phyloP scores from a whole-genome alignment of 1,284 basidiomycete species.

The Ustilago hordei region DNA sequence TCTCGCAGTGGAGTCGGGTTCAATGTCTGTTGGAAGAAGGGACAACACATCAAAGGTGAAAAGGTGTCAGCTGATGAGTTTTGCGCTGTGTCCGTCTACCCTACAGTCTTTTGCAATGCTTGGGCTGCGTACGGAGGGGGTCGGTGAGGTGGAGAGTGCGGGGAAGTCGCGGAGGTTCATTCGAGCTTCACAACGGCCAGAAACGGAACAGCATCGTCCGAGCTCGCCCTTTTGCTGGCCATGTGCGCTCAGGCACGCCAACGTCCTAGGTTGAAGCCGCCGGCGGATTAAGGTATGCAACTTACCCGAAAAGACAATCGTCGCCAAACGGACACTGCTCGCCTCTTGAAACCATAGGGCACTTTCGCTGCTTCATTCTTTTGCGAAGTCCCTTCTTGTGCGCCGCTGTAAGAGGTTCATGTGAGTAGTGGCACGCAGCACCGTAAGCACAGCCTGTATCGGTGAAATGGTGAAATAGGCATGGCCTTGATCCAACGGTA shows the following conservation, averaged over 20 bases:
- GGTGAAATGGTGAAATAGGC: slow-evolving; percentile 36
- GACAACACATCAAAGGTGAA: background rate
- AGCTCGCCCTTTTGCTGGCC: background rate
- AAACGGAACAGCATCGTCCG: background rate
- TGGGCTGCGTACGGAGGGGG: background rate
- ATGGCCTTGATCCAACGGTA: slow-evolving; percentile 2
- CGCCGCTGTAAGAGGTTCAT: slow-evolving; percentile 19
- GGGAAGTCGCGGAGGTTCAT: background rate
- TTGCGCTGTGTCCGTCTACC: background rate
- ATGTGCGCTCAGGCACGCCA: background rate
- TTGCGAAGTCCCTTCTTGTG: slow-evolving; percentile 15
- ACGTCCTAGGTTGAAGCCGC: background rate
- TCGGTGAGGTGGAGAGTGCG: background rate
- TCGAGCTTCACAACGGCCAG: background rate
- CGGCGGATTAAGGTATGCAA: slow-evolving; percentile 1
- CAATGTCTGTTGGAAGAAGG: background rate
- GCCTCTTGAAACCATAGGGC: slow-evolving; percentile 18
- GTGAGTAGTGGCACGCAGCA: slow-evolving; percentile 28
- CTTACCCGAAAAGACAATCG: slow-evolving; percentile 43
- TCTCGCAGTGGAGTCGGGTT: background rate
- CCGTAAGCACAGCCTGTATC: background rate
- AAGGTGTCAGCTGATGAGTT: background rate
- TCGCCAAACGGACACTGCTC: slow-evolving; percentile 33
- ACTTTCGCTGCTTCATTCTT: slow-evolving; percentile 22
- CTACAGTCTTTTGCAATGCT: background rate